Conservation (phyloP, 2,329 filamentous ascomycete species). For the Aureobasidium lini region DNA sequence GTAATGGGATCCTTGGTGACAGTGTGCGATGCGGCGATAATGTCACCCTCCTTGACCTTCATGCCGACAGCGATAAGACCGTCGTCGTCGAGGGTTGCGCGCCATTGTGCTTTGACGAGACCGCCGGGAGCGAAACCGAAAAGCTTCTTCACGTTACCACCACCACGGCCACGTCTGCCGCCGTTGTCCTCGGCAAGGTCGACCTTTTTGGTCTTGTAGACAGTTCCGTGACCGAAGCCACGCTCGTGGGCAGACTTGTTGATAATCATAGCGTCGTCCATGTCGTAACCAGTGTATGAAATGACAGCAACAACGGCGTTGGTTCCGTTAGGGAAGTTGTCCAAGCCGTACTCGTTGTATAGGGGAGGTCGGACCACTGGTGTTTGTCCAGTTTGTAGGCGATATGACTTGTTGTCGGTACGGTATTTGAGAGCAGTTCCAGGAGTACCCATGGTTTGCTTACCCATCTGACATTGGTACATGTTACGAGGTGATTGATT, state of each 20-base stretch:
- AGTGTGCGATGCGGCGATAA: constrained; percentile 82
- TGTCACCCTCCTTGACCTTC: constrained; percentile 69
- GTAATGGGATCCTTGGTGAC: constrained; percentile 68
- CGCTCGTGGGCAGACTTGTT: constrained; percentile 96
- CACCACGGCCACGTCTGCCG: constrained; percentile 34
- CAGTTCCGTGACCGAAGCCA: constrained; percentile 89
- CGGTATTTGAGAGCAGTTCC: constrained; percentile 76
- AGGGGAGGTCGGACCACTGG: constrained; percentile 86
- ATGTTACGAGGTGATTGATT: constrained; percentile 98
- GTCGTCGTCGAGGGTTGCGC: constrained; percentile 73
- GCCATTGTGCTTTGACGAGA: constrained; percentile 61
- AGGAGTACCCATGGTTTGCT: constrained; percentile 97
- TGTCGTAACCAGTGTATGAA: constrained; percentile 97
- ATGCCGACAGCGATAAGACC: constrained; percentile 77
- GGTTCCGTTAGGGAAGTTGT: constrained; percentile 95
- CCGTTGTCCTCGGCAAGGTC: constrained; percentile 71
- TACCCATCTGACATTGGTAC: constrained; percentile 96
- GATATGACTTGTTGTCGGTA: constrained; percentile 96
- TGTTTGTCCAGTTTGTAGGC: constrained; percentile 90
- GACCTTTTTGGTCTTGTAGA: constrained; percentile 96
- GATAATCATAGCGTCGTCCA: constrained; percentile 99
- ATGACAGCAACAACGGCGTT: constrained; percentile 97
- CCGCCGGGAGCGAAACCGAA: constrained; percentile 85
- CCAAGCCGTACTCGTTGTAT: constrained; percentile 91
- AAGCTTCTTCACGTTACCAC: constrained; percentile 65